Conservation (phyloP, 768 basidiomycete species). For the Hydnomerulius pinastri region DNA sequence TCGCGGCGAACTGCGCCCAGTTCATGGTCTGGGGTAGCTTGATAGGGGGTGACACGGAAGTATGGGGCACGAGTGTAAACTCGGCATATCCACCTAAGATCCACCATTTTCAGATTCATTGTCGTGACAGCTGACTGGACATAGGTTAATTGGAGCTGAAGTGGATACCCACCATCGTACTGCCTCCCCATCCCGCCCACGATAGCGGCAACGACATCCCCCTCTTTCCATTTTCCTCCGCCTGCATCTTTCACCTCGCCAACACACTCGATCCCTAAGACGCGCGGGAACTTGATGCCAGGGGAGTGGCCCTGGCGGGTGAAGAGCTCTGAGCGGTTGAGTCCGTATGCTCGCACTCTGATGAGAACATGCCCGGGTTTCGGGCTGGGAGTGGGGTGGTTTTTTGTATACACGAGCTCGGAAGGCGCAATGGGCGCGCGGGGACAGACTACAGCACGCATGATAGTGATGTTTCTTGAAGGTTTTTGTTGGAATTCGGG, state of each 20-base stretch:
- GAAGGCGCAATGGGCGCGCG: slow-evolving; percentile 21
- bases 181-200: slow-evolving; percentile 28
- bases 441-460: slow-evolving; percentile 29
- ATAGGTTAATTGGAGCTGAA: not conserved
- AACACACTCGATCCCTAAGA: slow-evolving; percentile 28
- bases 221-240: slow-evolving; percentile 25
- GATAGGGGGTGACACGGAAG: slow-evolving; percentile 23
- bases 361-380: slow-evolving; percentile 26
- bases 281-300: slow-evolving; percentile 21
- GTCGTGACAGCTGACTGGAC: too few species aligned
- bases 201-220: slow-evolving; percentile 25
- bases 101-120: too few species aligned
- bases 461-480: too few species aligned
- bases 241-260: slow-evolving; percentile 29
- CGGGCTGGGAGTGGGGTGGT: slow-evolving; percentile 18
- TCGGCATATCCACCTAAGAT: slow-evolving; percentile 27
- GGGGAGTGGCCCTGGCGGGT: slow-evolving; percentile 23
- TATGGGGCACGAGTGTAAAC: slow-evolving; percentile 26
- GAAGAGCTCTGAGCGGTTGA: slow-evolving; percentile 29
- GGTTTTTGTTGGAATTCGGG: too few species aligned
- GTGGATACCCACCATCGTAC: slow-evolving; percentile 20
- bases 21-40: slow-evolving; percentile 17
- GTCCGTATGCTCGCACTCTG: slow-evolving; percentile 22
- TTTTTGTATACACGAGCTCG: slow-evolving; percentile 20
- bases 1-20: slow-evolving; percentile 25